Base-by-base conservation (phyloP, 164 flowering plant species). In the Sedum album region DNA sequence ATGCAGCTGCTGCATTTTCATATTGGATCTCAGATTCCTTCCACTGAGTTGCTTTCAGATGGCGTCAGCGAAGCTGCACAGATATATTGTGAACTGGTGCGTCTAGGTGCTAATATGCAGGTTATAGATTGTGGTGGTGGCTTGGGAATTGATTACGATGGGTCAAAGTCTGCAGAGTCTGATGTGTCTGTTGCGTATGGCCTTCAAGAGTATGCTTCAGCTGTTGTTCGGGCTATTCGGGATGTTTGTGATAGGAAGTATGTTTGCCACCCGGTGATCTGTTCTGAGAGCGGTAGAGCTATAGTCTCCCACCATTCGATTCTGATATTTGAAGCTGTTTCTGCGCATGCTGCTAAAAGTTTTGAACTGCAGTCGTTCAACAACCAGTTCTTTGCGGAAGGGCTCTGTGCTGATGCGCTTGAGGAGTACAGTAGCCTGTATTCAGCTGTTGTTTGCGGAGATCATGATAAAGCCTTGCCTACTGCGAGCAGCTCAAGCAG, bases 201-300 rank as follows among this genome's bases (percentile, higher is more conserved):
- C n/a, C n/a, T n/a, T n/a, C n/a, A n/a, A n/a, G n/a, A n/a, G n/a
- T n/a, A n/a, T n/a, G n/a, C n/a, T n/a, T n/a, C n/a, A n/a, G n/a
- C n/a, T n/a, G n/a, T n/a, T n/a, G n/a, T n/a, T n/a, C n/a, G n/a
- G n/a, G n/a, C n/a, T n/a, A n/a, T n/a, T n/a, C n/a, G n/a, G n/a
- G n/a, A n/a, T n/a, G n/a, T n/a, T n/a, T 95, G 99, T 72, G 88
- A 85, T 66, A 78, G 88, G 46, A 88, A 83, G 71, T 77, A 80
- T 9, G 83, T 95, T 23, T 83, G 82, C 70, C 96, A 95, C 66
- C 99, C 99, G 0, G 77, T 95, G 49, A 77, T 95, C 18, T 86
- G 94, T 79, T 90, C 97, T 66, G 99, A 95, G 75, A 95, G 99
- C 71, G 99, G 99, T 7, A 76, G 99, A 33, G 97, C 97, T 8